Evolutionary conservation across 2,329 filamentous ascomycete species (phyloP).

Genomic region (Nothophaeocryptopus gaeumannii): DNA sequence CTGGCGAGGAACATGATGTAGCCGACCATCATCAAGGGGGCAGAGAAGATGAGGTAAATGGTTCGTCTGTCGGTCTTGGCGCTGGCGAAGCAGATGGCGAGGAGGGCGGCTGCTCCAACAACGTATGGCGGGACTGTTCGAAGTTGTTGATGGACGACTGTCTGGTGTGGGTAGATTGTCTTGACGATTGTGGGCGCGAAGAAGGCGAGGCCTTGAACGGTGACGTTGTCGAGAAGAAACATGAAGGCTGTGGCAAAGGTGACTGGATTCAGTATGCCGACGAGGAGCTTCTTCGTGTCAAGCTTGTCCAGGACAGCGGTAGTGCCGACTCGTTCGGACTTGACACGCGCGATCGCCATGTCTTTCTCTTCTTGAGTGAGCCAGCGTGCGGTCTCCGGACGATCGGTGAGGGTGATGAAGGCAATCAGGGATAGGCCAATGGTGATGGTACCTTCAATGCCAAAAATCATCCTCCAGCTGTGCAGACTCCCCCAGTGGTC

Average conservation of each 20-base stretch:
- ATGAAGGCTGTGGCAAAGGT: constrained; percentile 57
- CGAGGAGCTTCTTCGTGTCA: constrained; percentile 57
- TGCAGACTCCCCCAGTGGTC: constrained; percentile 56
- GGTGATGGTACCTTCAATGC: constrained; percentile 67
- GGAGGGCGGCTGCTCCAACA: constrained; percentile 64
- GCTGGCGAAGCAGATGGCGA: constrained; percentile 60
- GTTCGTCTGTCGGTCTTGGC: constrained; percentile 60
- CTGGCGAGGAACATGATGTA: constrained; percentile 69
- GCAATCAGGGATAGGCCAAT: constrained; percentile 56
- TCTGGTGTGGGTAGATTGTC: constrained; percentile 62
- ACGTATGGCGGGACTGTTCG: constrained; percentile 69
- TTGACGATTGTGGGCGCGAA: constrained; percentile 68
- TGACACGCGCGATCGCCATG: constrained; percentile 64
- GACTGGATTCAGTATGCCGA: constrained; percentile 64
- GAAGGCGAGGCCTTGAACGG: constrained; percentile 68
- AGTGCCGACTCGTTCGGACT: constrained; percentile 63
- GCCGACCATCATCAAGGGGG: constrained; percentile 65
- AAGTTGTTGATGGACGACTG: constrained; percentile 63
- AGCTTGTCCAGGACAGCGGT: constrained; percentile 64
- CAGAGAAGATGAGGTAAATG: constrained; percentile 58
- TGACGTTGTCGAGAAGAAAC: constrained; percentile 66
- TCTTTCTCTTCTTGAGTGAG: constrained; percentile 64
- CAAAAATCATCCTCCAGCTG: constrained; percentile 69
- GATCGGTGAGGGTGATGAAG: constrained; percentile 65
- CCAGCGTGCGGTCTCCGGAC: constrained; percentile 66